These are phyloP conservation scores for Umbelopsis sp. DNA, from an alignment of 371 early-diverging fungal species.

Conservation along the genomic window DNA sequence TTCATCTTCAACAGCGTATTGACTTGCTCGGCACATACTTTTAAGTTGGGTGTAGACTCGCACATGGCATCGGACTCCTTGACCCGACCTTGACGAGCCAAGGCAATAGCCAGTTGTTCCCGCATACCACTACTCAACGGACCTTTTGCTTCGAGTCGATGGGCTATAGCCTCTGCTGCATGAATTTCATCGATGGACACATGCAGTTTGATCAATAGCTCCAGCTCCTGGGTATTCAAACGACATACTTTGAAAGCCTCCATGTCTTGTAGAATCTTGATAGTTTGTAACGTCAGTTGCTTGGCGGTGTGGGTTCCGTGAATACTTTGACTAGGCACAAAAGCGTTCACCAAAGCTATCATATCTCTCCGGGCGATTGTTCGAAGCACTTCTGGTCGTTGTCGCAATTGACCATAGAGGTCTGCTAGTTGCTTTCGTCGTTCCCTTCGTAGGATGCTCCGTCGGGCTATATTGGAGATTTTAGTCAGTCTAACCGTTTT, in stretches of 20 bases:
- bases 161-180: neutral
- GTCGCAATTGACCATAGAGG: neutral
- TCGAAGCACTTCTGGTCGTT: neutral
- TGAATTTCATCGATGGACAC: neutral
- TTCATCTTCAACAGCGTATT: neutral
- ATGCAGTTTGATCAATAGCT: neutral
- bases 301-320: constrained; percentile 3
- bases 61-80: constrained; percentile 5
- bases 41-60: neutral
- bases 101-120: constrained; percentile 4
- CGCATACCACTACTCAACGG: constrained; percentile 1
- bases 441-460: constrained; percentile 11
- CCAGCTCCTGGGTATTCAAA: constrained; percentile 1
- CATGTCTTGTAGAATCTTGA: constrained; percentile 14
- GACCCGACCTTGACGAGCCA: constrained; percentile 3
- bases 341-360: constrained; percentile 2
- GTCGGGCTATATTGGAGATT: constrained; percentile 2
- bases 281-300: neutral
- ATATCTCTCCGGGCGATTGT: constrained; percentile 1
- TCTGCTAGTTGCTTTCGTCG: neutral
- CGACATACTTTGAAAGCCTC: neutral
- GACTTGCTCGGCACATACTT: constrained; percentile 11
- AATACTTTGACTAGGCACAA: constrained; percentile 10
- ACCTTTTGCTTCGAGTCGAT: neutral
- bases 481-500: neutral